phyloP scores from a whole-genome alignment of 2,329 filamentous ascomycete genomes.

The Aspergillus pseudonomiae region DNA sequence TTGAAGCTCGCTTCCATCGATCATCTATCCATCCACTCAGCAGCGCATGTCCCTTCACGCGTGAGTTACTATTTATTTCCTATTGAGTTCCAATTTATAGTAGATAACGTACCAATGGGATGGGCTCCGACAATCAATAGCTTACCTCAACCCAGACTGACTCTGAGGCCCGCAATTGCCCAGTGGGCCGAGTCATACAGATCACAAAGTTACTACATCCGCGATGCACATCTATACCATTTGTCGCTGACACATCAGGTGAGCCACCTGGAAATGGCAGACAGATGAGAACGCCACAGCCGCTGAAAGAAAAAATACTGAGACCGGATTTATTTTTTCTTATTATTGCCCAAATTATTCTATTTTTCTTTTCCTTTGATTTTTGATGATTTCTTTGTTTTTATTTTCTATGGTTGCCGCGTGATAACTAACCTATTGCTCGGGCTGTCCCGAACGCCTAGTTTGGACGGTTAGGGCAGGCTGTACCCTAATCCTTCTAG shows the following conservation, averaged over 20 bases:
- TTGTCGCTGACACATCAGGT: constrained; percentile 8
- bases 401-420: background rate
- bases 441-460: background rate
- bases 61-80: background rate
- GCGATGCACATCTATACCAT: constrained; percentile 3
- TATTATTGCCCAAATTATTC: no score
- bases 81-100: background rate
- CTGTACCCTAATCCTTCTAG: background rate
- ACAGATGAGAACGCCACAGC: constrained; percentile 1
- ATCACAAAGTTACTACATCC: constrained; percentile 2
- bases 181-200: constrained; percentile 2
- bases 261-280: background rate
- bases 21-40: background rate
- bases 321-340: no score
- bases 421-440: background rate
- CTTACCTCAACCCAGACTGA: background rate
- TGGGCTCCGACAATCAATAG: background rate
- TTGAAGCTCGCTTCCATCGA: background rate
- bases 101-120: background rate
- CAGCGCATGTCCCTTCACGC: background rate
- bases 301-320: constrained; percentile 4
- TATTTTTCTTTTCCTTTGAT: no score
- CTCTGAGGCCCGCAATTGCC: background rate
- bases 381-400: background rate
- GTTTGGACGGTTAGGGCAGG: background rate